Conservation (phyloP, 2,329 filamentous ascomycete species). For the Aspergillus sp. region DNA sequence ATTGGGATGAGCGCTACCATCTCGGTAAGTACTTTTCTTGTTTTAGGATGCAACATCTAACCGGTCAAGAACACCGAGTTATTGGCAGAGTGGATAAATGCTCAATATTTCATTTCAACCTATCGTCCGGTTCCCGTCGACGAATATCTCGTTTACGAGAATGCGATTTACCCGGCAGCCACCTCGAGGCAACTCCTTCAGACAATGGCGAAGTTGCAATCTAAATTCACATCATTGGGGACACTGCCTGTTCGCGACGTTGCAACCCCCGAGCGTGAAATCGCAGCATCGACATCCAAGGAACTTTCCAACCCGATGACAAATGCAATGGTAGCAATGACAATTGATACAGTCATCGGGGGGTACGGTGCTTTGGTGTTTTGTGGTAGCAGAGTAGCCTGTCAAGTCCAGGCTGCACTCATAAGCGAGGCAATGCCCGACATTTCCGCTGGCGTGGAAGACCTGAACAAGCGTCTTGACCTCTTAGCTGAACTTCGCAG, state of each 20-base stretch:
- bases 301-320: slow-evolving; percentile 65
- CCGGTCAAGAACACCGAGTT: slow-evolving; percentile 64
- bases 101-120: slow-evolving; percentile 69
- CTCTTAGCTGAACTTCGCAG: slow-evolving; percentile 66
- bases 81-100: slow-evolving; percentile 68
- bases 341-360: slow-evolving; percentile 65
- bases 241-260: slow-evolving; percentile 31
- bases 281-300: slow-evolving; percentile 58
- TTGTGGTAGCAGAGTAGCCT: slow-evolving; percentile 66
- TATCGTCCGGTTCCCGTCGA: slow-evolving; percentile 75
- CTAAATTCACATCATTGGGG: slow-evolving; percentile 23
- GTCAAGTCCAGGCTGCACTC: slow-evolving; percentile 66
- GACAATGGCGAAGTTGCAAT: slow-evolving; percentile 52
- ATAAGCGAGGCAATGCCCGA: slow-evolving; percentile 67
- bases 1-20: slow-evolving; percentile 80
- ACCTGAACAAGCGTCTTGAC: slow-evolving; percentile 62
- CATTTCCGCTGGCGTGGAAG: slow-evolving; percentile 45
- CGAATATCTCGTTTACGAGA: slow-evolving; percentile 71
- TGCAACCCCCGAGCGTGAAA: slow-evolving; percentile 42
- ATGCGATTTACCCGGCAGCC: slow-evolving; percentile 63
- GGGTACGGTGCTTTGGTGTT: slow-evolving; percentile 74
- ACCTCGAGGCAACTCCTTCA: slow-evolving; percentile 60
- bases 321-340: slow-evolving; percentile 70
- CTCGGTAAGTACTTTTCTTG: slow-evolving; percentile 51
- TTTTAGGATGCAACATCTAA: slow-evolving; percentile 11